Conservation (phyloP, 1,284 basidiomycete species). For the Apiotrichum gamsii region DNA sequence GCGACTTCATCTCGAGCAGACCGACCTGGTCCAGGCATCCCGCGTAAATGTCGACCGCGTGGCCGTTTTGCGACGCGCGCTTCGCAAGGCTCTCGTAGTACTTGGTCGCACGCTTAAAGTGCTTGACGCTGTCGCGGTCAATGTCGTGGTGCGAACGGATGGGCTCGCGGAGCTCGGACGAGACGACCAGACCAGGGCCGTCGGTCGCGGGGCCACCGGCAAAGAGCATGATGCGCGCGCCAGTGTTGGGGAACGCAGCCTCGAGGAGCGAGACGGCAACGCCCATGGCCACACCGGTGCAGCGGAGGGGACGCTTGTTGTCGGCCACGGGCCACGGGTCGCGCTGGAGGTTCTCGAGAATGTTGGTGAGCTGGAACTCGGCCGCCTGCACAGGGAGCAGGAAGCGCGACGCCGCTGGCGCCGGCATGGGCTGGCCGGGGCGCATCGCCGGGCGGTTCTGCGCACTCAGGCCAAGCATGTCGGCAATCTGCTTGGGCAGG, state of each 20-base stretch:
- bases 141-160: conserved; percentile 99
- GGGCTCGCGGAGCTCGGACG: conserved; percentile 91
- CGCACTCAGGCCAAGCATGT: conserved; percentile 86
- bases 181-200: conserved; percentile 94
- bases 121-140: conserved; percentile 93
- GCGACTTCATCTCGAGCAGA: conserved; percentile 92
- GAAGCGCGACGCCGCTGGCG: conserved; percentile 82
- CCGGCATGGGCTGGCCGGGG: conserved; percentile 72
- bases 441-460: conserved; percentile 51
- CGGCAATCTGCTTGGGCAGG: conserved; percentile 91
- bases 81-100: conserved; percentile 96
- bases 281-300: conserved; percentile 89
- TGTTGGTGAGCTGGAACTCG: conserved; percentile 93
- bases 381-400: conserved; percentile 86
- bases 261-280: conserved; percentile 94
- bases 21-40: conserved; percentile 98
- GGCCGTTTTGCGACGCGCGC: conserved; percentile 88
- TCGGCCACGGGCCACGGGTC: conserved; percentile 98
- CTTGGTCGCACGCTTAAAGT: conserved; percentile 95
- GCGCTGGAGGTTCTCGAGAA: conserved; percentile 79
- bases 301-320: conserved; percentile 90
- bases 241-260: conserved; percentile 69
- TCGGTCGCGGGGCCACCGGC: conserved; percentile 94
- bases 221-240: conserved; percentile 94
- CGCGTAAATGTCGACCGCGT: conserved; percentile 91